Evolutionary conservation across 2,329 filamentous ascomycete genomes (phyloP), one percentile per base, ranked within the genome.

Genomic region (Emergomyces pasteurianus): DNA sequence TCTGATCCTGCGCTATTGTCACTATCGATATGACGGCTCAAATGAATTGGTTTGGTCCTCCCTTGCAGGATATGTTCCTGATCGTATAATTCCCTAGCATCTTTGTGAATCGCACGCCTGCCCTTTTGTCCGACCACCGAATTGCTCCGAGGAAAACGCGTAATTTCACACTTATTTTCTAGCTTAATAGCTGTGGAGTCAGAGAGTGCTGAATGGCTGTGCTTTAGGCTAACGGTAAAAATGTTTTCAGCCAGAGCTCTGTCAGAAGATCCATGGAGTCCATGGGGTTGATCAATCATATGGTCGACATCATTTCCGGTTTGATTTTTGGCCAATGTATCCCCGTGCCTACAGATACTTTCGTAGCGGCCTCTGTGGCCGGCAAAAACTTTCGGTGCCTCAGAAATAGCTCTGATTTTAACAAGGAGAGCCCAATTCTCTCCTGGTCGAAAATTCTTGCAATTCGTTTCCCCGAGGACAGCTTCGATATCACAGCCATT

Each of bases 181-280:
- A 65, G 60, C 23, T 59, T 63, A n/a, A 72, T 57, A n/a, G 43
- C 61, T 14, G 65, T 68, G n/a, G 61, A 59, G 23, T 55, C 38
- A 1, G 70, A 65, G 4, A 75, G 58, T 18, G 70, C 64, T 2
- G 72, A 72, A 62, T 74, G 72, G 16, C 60, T 65, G 58, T 74
- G 73, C 28, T 67, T 66, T 6, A 73, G 64, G 16, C 54, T 63
- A 34, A 68, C 71, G 14, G 62, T 67, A 16, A 73, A 60, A 16
- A 72, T 60, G 7, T 65, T 64, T 50, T 70, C 66, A 3, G 56
- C 43, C 14, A 63, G 52, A 26, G 63, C 61, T 23, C 59, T 43
- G 12, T 63, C 59, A 10, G 63, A 57, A 1, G 65, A 62, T 34
- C 63, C 61, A 36, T 74, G 60, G 49, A 74, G 65, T 38, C 62